Conservation (phyloP, 257 asterid genomes). For the Nicotiana tomentosiformis region DNA sequence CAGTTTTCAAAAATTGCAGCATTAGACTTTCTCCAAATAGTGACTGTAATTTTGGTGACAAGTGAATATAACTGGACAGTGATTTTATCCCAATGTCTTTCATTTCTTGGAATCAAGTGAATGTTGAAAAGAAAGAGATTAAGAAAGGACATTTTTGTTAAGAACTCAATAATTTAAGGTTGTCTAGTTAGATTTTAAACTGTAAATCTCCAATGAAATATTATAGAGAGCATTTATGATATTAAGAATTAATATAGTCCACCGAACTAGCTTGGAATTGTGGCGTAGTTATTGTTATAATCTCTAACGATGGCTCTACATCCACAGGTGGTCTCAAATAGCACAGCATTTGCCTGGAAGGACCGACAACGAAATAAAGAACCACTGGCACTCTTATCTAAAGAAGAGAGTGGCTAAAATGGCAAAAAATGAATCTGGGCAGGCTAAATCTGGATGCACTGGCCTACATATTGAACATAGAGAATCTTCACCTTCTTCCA, state of each 20-base stretch:
- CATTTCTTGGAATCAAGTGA: not conserved
- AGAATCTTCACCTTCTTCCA: slow-evolving; percentile 20
- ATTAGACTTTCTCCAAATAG: not conserved
- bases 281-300: no score
- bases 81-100: not conserved
- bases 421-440: not conserved
- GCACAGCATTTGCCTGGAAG: slow-evolving; percentile 52
- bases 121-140: no score
- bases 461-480: not conserved
- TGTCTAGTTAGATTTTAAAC: no score
- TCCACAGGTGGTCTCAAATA: slow-evolving; percentile 63
- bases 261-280: no score
- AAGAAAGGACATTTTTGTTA: no score
- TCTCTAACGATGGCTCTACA: not conserved
- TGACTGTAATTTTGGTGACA: not conserved
- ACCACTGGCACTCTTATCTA: slow-evolving; percentile 57
- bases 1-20: not conserved
- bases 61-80: not conserved
- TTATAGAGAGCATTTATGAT: no score
- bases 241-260: no score
- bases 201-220: no score
- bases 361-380: slow-evolving; percentile 62
- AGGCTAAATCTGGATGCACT: not conserved
- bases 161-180: no score
- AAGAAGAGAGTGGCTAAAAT: slow-evolving; percentile 36